phyloP scores from a whole-genome alignment of 768 basidiomycete genomes.

The Russula vinacea region DNA sequence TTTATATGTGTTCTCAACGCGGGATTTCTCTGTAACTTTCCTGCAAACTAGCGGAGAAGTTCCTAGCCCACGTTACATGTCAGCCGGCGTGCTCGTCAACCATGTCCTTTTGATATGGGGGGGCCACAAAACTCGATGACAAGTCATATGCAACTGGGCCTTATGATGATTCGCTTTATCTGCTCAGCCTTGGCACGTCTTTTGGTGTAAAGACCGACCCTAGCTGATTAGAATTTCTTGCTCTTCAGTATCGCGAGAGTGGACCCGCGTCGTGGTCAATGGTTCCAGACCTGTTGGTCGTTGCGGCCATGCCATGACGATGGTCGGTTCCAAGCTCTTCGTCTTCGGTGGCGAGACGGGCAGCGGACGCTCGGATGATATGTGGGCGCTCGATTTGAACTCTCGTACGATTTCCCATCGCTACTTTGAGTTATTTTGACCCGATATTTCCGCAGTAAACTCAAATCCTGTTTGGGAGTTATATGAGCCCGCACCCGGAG shows the following conservation, averaged over 20 bases:
- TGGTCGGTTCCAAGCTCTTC: constrained; percentile 88
- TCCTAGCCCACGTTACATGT: constrained; percentile 89
- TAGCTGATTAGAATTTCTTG: not conserved
- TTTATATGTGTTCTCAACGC: constrained; percentile 75
- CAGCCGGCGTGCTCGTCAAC: constrained; percentile 85
- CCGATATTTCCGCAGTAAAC: constrained; percentile 55
- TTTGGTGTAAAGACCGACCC: not conserved
- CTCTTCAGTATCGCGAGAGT: constrained; percentile 79
- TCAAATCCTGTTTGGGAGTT: constrained; percentile 79
- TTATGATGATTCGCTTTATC: constrained; percentile 85
- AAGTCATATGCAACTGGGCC: constrained; percentile 45
- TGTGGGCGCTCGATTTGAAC: constrained; percentile 95
- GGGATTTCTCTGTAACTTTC: constrained; percentile 73
- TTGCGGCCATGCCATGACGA: constrained; percentile 89
- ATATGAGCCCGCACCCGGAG: constrained; percentile 53
- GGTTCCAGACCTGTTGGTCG: constrained; percentile 86
- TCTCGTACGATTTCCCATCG: constrained; percentile 52
- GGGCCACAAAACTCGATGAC: constrained; percentile 83
- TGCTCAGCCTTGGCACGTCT: constrained; percentile 84
- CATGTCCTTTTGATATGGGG: constrained; percentile 97
- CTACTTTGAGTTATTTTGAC: constrained; percentile 16
- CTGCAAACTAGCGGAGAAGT: constrained; percentile 86
- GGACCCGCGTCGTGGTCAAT: constrained; percentile 81
- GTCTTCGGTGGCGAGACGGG: constrained; percentile 96
- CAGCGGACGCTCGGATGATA: constrained; percentile 87